phyloP scores from a whole-genome alignment of 129 eudicot species.

The Tanacetum coccineum region DNA sequence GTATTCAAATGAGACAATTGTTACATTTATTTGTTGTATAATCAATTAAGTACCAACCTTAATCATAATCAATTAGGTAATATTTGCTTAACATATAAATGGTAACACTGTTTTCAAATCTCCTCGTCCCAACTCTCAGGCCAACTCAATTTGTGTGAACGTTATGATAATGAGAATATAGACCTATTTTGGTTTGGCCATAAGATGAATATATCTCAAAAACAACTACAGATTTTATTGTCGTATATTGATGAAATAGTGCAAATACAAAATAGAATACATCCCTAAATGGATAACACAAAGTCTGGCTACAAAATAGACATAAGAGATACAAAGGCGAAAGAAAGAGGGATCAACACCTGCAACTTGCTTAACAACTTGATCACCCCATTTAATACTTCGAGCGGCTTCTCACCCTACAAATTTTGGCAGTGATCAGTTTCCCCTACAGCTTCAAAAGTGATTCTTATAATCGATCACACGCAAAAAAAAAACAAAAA shows the following conservation, averaged over 20 bases:
- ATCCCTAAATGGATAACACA: constrained; percentile 17
- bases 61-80: too few relatives aligned
- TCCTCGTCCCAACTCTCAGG: too few relatives aligned
- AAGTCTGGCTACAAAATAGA: constrained; percentile 16
- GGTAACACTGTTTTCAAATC: too few relatives aligned
- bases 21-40: too few relatives aligned
- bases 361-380: constrained; percentile 12
- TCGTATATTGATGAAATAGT: background rate
- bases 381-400: constrained; percentile 42
- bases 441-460: constrained; percentile 7
- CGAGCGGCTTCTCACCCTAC: constrained; percentile 73
- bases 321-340: constrained; percentile 17
- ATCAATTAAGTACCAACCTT: too few relatives aligned
- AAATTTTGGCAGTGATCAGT: constrained; percentile 19
- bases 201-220: background rate
- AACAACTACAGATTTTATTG: background rate
- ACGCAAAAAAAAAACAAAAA: background rate
- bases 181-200: background rate
- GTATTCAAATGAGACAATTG: too few relatives aligned
- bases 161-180: too few relatives aligned
- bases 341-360: background rate
- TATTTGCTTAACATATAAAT: too few relatives aligned
- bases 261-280: constrained; percentile 12
- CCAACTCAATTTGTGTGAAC: too few relatives aligned
- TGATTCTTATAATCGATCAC: constrained; percentile 6